These are phyloP conservation scores for Tetrapisispora namnaoensis DNA, from an alignment of 805 yeast genomes.

Conservation along the genomic window DNA sequence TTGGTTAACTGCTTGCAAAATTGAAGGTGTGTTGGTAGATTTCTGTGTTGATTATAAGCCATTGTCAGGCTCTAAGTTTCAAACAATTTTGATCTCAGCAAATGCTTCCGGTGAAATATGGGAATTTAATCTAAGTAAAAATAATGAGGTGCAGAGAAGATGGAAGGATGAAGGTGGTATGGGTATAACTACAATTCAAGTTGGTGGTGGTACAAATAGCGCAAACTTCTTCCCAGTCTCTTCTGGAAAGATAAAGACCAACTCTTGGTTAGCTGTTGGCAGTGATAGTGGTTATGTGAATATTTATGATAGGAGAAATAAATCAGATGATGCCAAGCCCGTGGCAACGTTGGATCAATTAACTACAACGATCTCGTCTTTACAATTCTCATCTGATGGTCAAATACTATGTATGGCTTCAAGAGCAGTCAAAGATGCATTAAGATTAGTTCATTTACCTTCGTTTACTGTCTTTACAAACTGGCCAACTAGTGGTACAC, in stretches of 20 bases:
- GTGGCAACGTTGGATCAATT: slow-evolving; percentile 63
- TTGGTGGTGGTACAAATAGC: slow-evolving; percentile 47
- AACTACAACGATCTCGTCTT: slow-evolving; percentile 65
- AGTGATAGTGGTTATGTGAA: slow-evolving; percentile 82
- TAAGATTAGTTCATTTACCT: slow-evolving; percentile 80
- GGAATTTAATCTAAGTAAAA: slow-evolving; percentile 58
- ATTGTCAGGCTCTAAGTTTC: slow-evolving; percentile 16
- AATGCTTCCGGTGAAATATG: slow-evolving; percentile 79
- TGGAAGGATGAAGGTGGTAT: slow-evolving; percentile 87
- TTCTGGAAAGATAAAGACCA: slow-evolving; percentile 21
- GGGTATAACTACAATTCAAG: slow-evolving; percentile 66
- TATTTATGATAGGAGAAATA: slow-evolving; percentile 52
- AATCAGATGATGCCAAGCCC: slow-evolving; percentile 32
- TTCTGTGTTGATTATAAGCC: slow-evolving; percentile 36
- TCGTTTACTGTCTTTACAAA: slow-evolving; percentile 77
- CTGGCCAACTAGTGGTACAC: slow-evolving; percentile 98
- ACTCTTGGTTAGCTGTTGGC: slow-evolving; percentile 85
- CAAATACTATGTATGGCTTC: slow-evolving; percentile 82
- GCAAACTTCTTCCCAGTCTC: slow-evolving; percentile 20
- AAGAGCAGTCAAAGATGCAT: slow-evolving; percentile 74
- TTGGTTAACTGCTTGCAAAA: slow-evolving; percentile 77
- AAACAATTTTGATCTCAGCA: slow-evolving; percentile 42
- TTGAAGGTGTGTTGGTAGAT: slow-evolving; percentile 81
- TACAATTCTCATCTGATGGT: slow-evolving; percentile 77
- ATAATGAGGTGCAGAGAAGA: slow-evolving; percentile 42